Conservation (phyloP, 495 filamentous ascomycete genomes). For the Daldinia decipiens region DNA sequence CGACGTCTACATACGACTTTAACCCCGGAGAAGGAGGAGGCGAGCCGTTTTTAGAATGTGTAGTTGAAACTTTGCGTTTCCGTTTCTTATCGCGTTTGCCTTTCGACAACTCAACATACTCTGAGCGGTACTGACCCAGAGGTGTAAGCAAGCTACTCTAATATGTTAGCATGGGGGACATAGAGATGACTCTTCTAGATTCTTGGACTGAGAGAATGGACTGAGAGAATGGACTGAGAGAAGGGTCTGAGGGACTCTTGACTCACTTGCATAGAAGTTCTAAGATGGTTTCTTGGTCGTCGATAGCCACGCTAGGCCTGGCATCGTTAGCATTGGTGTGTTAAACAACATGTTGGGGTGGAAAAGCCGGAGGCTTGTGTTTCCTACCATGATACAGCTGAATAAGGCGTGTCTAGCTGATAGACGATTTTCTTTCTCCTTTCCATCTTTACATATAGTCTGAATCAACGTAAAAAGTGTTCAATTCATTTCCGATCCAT, state of each 20-base stretch:
- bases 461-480: neutral
- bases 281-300: conserved; percentile 64
- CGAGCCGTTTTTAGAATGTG: conserved; percentile 7
- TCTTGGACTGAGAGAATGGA: neutral
- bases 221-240: neutral
- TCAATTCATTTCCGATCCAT: neutral
- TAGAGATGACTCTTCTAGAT: neutral
- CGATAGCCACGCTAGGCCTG: conserved; percentile 61
- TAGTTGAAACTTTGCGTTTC: conserved; percentile 51
- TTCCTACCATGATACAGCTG: conserved; percentile 50
- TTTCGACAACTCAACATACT: conserved; percentile 60
- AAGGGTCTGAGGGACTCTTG: neutral
- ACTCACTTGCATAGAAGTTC: conserved; percentile 66
- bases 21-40: conserved; percentile 59
- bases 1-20: conserved; percentile 63
- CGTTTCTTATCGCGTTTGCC: conserved; percentile 62
- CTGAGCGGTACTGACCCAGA: conserved; percentile 63
- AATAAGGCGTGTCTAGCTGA: conserved; percentile 57
- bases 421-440: conserved; percentile 53
- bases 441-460: conserved; percentile 37
- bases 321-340: neutral
- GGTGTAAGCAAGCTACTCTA: conserved; percentile 63
- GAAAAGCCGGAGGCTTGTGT: neutral
- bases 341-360: neutral
- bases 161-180: conserved; percentile 13